phyloP scores from a whole-genome alignment of 176 grass and related monocot species.

The Stipa capillata region DNA sequence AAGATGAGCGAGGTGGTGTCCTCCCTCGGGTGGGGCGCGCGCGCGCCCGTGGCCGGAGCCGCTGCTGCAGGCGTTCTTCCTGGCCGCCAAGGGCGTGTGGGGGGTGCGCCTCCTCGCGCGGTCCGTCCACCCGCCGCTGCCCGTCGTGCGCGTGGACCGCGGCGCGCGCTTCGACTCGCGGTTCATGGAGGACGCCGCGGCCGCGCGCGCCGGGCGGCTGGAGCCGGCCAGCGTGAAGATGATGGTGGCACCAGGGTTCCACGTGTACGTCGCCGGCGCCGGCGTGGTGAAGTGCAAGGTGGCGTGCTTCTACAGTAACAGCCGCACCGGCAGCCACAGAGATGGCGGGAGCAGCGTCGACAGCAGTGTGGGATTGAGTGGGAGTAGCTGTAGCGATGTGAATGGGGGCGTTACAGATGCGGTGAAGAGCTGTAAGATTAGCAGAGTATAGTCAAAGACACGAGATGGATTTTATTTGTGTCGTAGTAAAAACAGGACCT shows the following conservation, averaged over 20 bases:
- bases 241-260: slow-evolving; percentile 87
- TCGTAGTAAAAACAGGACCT: slow-evolving; percentile 19
- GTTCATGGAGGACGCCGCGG: slow-evolving; percentile 84
- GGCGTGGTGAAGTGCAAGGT: slow-evolving; percentile 90
- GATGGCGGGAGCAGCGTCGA: slow-evolving; percentile 38
- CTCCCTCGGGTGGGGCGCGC: slow-evolving; percentile 57
- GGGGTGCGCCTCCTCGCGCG: slow-evolving; percentile 78
- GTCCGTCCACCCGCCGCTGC: slow-evolving; percentile 73
- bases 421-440: slow-evolving; percentile 33
- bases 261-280: slow-evolving; percentile 55
- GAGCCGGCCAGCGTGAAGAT: slow-evolving; percentile 75
- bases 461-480: slow-evolving; percentile 11
- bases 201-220: slow-evolving; percentile 33
- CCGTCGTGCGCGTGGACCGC: slow-evolving; percentile 56
- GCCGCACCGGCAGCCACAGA: slow-evolving; percentile 31
- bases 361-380: slow-evolving; percentile 26
- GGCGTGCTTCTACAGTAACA: slow-evolving; percentile 61
- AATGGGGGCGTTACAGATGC: slow-evolving; percentile 32
- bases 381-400: slow-evolving; percentile 26
- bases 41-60: slow-evolving; percentile 73
- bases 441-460: slow-evolving; percentile 18
- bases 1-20: slow-evolving; percentile 96
- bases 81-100: slow-evolving; percentile 72
- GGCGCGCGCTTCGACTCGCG: slow-evolving; percentile 67
- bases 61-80: slow-evolving; percentile 85